A percentile compares a stretch with the other conserved stretches of the same genome.
These are phyloP conservation scores for Boletus huronensis DNA, from an alignment of 768 basidiomycete genomes.

Conservation along the genomic window DNA sequence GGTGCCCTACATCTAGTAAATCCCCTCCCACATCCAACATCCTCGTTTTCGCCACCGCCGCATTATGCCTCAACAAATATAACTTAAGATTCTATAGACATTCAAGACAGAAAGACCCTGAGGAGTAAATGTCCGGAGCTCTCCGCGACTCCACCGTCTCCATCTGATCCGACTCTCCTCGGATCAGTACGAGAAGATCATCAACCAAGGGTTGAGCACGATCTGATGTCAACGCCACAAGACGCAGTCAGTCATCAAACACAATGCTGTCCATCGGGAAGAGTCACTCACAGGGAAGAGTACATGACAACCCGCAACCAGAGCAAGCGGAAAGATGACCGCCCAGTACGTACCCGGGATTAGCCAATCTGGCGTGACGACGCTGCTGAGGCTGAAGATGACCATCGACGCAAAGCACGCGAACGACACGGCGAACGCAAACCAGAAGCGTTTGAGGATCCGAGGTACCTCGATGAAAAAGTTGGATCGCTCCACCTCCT, in stretches of 20 bases:
- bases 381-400: slow-evolving; percentile 45
- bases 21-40: background rate
- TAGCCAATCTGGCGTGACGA: slow-evolving; percentile 63
- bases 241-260: background rate
- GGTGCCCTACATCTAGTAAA: background rate
- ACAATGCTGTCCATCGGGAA: background rate
- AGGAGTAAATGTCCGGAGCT: background rate
- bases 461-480: slow-evolving; percentile 89
- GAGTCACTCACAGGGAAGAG: slow-evolving; percentile 62
- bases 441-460: slow-evolving; percentile 77
- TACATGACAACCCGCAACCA: slow-evolving; percentile 64
- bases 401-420: slow-evolving; percentile 50
- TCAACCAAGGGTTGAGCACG: slow-evolving; percentile 83
- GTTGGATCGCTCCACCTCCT: slow-evolving; percentile 85
- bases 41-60: background rate
- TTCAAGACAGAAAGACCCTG: background rate
- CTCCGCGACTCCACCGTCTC: no score
- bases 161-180: background rate
- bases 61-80: background rate
- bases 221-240: slow-evolving; percentile 40
- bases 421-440: slow-evolving; percentile 55
- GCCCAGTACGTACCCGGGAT: slow-evolving; percentile 67
- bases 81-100: background rate
- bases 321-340: slow-evolving; percentile 69
- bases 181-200: slow-evolving; percentile 67